Base-by-base conservation (phyloP, 441 rosid genomes). In the Erodium trifolium region DNA sequence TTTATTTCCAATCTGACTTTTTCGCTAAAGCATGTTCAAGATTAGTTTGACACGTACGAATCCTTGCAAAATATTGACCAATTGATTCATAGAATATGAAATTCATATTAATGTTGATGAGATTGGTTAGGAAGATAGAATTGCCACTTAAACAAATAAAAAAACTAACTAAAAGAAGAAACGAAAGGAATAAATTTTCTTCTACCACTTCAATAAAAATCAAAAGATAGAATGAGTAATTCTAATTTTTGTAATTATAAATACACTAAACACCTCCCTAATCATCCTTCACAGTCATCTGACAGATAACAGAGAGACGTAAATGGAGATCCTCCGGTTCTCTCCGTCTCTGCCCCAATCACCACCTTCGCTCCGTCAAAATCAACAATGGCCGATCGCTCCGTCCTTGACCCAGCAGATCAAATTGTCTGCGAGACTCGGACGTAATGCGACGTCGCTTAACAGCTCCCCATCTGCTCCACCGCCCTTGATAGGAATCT, bases 341-440 rank as follows among this genome's bases (percentile, higher is more conserved):
- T 59, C 63, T 59, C 63, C 63, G 2, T 59, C 63, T 59, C 63
- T 59, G 4, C 63, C 29, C 12, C 19, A 17, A 59, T 59, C 63
- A 6, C 34, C 62, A 13, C 63, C 18, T 34, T 34, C 3, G 37
- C 5, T 34, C 37, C 37, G 37, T 34, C 37, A 34, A 34, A 34
- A 34, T 34, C 37, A 34, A 34, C 37, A 34, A 49, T 18, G 63
- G 27, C 11, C 29, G 63, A 59, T 17, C 63, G 13, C 13, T 1
- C 18, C 12, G 13, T 7, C 63, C 63, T 7, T 2, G 10, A 55
- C 11, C 63, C 63, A 59, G 13, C 63, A 18, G 63, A 59, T 59
- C 63, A 59, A 59, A 75, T 9, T 6, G 13, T 8, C 31, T 11
- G 11, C 13, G 63, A 59, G 72, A 8, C 34, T 59, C 63, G 31